These are phyloP conservation scores for Didymella keratinophila DNA, from an alignment of 2,329 filamentous ascomycete genomes.

Conservation along the genomic window DNA sequence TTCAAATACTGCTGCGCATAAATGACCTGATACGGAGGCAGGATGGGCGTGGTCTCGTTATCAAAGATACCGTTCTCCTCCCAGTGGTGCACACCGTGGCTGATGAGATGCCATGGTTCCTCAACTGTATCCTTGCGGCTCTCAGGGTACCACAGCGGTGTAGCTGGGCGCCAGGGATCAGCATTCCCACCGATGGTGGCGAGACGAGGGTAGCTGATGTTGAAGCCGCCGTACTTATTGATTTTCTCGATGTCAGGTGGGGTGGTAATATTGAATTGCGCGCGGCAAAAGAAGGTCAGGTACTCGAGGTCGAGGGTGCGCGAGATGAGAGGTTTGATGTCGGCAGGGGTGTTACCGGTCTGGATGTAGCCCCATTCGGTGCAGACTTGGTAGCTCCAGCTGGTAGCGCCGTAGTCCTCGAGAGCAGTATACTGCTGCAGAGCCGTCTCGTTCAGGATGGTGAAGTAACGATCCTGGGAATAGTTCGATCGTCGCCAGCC, in stretches of 20 bases:
- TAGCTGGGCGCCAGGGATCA: constrained; percentile 81
- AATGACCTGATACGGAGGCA: constrained; percentile 67
- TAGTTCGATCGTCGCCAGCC: constrained; percentile 46
- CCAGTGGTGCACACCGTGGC: constrained; percentile 82
- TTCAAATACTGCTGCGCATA: constrained; percentile 67
- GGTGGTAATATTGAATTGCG: constrained; percentile 73
- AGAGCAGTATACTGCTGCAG: constrained; percentile 29
- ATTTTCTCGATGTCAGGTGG: constrained; percentile 70
- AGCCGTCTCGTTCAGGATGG: constrained; percentile 55
- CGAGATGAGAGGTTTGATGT: constrained; percentile 74
- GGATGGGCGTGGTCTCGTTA: constrained; percentile 64
- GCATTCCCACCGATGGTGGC: constrained; percentile 79
- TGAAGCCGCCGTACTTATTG: constrained; percentile 79
- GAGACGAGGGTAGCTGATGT: constrained; percentile 76
- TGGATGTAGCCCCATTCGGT: constrained; percentile 76
- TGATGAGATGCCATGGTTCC: constrained; percentile 77
- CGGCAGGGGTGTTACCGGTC: constrained; percentile 72
- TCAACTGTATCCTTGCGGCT: constrained; percentile 66
- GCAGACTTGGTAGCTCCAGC: constrained; percentile 66
- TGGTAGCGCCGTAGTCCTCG: constrained; percentile 36
- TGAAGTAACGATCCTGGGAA: constrained; percentile 62
- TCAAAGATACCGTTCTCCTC: constrained; percentile 74
- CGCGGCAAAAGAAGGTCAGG: constrained; percentile 67
- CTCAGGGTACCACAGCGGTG: constrained; percentile 71
- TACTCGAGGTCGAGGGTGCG: constrained; percentile 72